A percentile compares a stretch with the other conserved stretches of the same genome.
These are phyloP conservation scores for Botrytis pseudocinerea DNA, from an alignment of 2,329 filamentous ascomycete genomes.

Conservation along the genomic window DNA sequence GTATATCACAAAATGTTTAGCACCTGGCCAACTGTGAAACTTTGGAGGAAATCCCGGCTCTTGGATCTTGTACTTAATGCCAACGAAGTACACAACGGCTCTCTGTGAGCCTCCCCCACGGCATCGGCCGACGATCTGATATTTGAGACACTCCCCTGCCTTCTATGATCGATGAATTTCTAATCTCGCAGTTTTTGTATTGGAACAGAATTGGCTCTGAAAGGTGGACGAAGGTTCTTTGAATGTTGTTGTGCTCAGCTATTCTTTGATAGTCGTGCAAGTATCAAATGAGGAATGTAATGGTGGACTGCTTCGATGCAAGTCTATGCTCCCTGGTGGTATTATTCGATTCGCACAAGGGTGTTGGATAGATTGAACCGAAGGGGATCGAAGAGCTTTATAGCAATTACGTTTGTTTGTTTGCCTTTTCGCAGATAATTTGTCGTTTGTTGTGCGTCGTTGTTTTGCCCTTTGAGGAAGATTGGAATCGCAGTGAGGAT, in stretches of 20 bases:
- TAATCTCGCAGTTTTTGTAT: neutral
- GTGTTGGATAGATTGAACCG: neutral
- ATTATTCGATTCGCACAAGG: neutral
- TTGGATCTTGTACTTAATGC: constrained; percentile 16
- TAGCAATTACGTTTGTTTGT: neutral
- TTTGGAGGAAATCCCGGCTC: neutral
- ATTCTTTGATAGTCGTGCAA: constrained; percentile 6
- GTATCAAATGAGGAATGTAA: constrained; percentile 15
- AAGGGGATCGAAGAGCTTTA: neutral
- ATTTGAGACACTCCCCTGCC: constrained; percentile 8
- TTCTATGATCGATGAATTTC: neutral
- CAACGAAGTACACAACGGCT: constrained; percentile 19
- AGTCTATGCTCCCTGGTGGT: neutral
- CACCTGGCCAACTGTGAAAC: neutral
- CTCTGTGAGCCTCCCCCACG: constrained; percentile 24
- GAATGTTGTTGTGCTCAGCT: neutral
- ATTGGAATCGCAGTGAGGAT: neutral
- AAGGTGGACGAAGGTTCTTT: neutral
- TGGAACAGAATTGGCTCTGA: neutral
- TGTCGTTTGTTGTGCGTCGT: neutral
- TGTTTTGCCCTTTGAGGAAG: constrained; percentile 4
- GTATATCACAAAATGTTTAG: neutral
- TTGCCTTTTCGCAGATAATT: neutral
- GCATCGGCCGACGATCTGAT: constrained; percentile 22
- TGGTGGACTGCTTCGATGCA: neutral